phyloP scores from a whole-genome alignment of 805 yeast species.

The Ogataea pini region DNA sequence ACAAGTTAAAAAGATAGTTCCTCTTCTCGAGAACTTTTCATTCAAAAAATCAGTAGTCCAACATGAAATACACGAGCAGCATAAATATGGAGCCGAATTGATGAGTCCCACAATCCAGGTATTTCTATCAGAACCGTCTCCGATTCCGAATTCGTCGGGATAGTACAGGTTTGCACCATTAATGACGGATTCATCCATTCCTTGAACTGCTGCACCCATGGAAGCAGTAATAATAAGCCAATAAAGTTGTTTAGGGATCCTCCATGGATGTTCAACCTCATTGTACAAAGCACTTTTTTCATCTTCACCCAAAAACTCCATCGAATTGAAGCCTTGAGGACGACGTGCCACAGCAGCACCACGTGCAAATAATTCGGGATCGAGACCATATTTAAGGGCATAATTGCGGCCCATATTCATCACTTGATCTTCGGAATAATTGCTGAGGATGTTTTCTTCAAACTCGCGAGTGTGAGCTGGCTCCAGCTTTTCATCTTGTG shows the following conservation, averaged over 20 bases:
- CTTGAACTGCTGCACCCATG: slow-evolving; percentile 77
- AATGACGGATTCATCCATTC: slow-evolving; percentile 77
- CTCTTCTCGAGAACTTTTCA: slow-evolving; percentile 58
- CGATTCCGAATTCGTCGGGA: slow-evolving; percentile 56
- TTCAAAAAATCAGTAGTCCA: slow-evolving; percentile 66
- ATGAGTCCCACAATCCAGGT: slow-evolving; percentile 63
- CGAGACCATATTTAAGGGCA: slow-evolving; percentile 56
- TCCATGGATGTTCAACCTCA: slow-evolving; percentile 50
- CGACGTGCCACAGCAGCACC: slow-evolving; percentile 70
- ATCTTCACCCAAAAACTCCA: slow-evolving; percentile 54
- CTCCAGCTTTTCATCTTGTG: slow-evolving; percentile 17
- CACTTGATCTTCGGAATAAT: slow-evolving; percentile 62
- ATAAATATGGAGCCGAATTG: slow-evolving; percentile 70
- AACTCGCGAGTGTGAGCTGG: slow-evolving; percentile 10
- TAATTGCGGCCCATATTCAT: slow-evolving; percentile 70
- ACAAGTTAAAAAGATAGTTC: slow-evolving; percentile 67
- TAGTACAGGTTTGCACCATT: slow-evolving; percentile 71
- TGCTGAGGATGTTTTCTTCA: slow-evolving; percentile 50
- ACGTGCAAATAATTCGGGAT: slow-evolving; percentile 57
- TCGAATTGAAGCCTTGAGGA: slow-evolving; percentile 57
- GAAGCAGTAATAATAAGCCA: slow-evolving; percentile 66
- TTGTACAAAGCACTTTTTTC: slow-evolving; percentile 52
- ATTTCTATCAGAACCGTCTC: slow-evolving; percentile 44
- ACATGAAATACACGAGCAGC: slow-evolving; percentile 60
- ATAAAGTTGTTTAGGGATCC: slow-evolving; percentile 46